Evolutionary conservation across 345 rosid species (phyloP).

Genomic region (Hevea brasiliensis): DNA sequence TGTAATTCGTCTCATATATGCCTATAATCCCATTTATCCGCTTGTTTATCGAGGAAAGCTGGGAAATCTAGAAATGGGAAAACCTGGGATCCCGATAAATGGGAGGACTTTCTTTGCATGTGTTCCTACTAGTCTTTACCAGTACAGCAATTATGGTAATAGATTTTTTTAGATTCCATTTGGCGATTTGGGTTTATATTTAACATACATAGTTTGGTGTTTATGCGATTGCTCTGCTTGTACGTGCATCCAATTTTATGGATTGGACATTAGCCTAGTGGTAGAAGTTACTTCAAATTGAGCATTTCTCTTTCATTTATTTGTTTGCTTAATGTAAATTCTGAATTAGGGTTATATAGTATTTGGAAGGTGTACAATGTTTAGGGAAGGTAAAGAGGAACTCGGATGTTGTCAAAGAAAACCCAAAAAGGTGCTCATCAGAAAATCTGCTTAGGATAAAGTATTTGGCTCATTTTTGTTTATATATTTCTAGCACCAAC

Average conservation of each 20-base stretch:
- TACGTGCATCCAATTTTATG: not conserved
- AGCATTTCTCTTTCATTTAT: not conserved
- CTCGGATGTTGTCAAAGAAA: not conserved
- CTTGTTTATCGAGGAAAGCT: not conserved
- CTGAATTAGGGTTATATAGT: not conserved
- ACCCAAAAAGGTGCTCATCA: not conserved
- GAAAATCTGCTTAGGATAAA: not conserved
- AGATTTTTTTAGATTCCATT: not conserved
- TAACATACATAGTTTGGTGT: not conserved
- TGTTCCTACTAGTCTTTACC: not conserved
- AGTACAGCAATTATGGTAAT: not conserved
- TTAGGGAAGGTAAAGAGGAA: not conserved
- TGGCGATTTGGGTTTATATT: not conserved
- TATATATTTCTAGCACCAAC: not conserved
- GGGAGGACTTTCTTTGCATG: not conserved
- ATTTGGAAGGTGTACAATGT: not conserved
- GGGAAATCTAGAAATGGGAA: conserved; percentile 3
- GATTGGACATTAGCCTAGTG: not conserved
- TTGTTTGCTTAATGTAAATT: not conserved
- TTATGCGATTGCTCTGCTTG: not conserved
- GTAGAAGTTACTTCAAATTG: not conserved
- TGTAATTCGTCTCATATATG: not conserved
- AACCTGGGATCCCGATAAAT: not conserved
- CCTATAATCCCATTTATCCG: conserved; percentile 5
- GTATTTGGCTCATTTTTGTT: not conserved